A percentile compares a stretch with the other conserved stretches of the same genome.
phyloP scores from a whole-genome alignment of 257 asterid genomes.

The Solanum peruvianum region DNA sequence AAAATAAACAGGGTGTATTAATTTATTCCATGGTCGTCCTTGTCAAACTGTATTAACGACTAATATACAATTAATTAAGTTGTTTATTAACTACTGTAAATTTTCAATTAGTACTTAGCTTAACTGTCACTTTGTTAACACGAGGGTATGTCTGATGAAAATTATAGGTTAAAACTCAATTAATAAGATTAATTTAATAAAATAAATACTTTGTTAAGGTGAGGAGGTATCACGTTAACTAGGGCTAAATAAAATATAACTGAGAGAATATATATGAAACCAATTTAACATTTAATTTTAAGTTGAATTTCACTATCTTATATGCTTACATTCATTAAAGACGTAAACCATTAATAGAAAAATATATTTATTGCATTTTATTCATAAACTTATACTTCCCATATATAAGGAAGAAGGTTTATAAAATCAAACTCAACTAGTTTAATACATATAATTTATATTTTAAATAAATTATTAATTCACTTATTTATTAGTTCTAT shows the following conservation, averaged over 20 bases:
- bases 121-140: not conserved
- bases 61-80: not conserved
- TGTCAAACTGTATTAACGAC: not conserved
- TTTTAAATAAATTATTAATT: too few relatives aligned
- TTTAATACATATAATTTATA: accelerated
- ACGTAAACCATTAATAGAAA: not conserved
- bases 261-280: not conserved
- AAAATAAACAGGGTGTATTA: not conserved
- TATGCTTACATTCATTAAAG: not conserved
- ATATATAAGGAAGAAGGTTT: not conserved
- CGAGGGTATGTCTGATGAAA: too few relatives aligned
- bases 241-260: too few relatives aligned
- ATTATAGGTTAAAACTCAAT: too few relatives aligned
- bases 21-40: not conserved
- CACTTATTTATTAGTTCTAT: accelerated
- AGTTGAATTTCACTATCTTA: not conserved
- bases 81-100: not conserved
- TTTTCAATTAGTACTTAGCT: not conserved
- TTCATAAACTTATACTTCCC: not conserved
- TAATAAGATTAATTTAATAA: too few relatives aligned
- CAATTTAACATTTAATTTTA: not conserved
- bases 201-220: too few relatives aligned
- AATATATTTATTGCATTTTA: not conserved
- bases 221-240: not conserved
- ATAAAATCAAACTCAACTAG: too few relatives aligned